Evolutionary conservation across 352 stramenopile genomes (phyloP), one percentile per base, ranked within the genome.

Genomic region (Globisporangium emineosum): DNA sequence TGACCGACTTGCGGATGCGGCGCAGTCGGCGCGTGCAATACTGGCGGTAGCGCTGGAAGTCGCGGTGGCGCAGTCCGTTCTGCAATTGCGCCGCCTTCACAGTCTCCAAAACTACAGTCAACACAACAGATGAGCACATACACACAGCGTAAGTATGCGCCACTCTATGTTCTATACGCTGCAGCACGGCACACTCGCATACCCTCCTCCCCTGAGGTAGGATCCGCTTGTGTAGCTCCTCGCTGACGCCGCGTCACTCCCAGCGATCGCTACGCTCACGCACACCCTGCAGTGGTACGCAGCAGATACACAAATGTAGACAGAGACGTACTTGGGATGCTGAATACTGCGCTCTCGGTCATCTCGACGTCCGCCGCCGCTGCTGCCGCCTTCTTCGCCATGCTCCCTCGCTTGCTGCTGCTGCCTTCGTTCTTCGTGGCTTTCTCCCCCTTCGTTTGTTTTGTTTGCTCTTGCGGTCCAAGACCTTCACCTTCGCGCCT

Each of bases 1-100:
- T 90, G 68, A 89, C 75, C 29, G 86, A 90, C 75, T 93, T 96
- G 72, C 90, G 88, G 60, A 97, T 81, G 51, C 89, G 88, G 30
- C 86, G 86, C 64, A 97, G 72, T 19, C 89, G 86, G 17, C 90
- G 80, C 62, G 85, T 75, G 73, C 90, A 97, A 74, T 97, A 97
- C 78, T 97, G 86, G 29, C 89, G 85, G 71, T 97, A 97, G 33
- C 89, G 88, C 73, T 91, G 83, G 74, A 96, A 97, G 78, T 97
- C 89, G 62, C 88, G 87, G 68, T 96, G 86, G 57, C 88, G 82
- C 68, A 97, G 69, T 3, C 90, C 90, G 57, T 97, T 97, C 72
- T 95, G 84, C 66, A 96, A 67, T 72, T 97, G 90, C 70, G 83
- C 83, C 56, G 86, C 84, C 79, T 95, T 96, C 50, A 97, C 84